Evolutionary conservation across 2,329 filamentous ascomycete genomes (phyloP).

Genomic region (Hawksworthiomyces lignivorus): DNA sequence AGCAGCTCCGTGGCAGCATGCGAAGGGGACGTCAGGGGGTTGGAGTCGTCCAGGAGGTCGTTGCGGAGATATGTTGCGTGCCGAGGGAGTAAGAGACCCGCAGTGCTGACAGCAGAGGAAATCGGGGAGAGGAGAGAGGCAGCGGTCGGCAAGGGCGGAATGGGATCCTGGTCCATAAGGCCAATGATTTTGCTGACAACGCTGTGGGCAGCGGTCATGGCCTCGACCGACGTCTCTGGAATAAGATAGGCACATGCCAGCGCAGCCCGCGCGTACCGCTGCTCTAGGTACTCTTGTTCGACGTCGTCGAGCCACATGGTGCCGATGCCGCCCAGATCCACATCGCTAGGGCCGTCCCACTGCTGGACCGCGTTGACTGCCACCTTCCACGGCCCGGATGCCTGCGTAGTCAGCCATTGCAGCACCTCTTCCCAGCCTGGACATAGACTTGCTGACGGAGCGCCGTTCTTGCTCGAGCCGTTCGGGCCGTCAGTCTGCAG

Average conservation of each 20-base stretch:
- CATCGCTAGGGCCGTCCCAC: slow-evolving; percentile 66
- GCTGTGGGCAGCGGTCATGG: slow-evolving; percentile 51
- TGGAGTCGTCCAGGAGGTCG: slow-evolving; percentile 49
- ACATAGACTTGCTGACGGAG: slow-evolving; percentile 26
- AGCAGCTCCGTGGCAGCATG: slow-evolving; percentile 49
- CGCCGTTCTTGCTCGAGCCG: slow-evolving; percentile 14
- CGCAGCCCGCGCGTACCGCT: slow-evolving; percentile 58
- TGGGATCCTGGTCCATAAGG: slow-evolving; percentile 53
- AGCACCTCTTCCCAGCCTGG: slow-evolving; percentile 63
- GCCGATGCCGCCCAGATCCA: slow-evolving; percentile 57
- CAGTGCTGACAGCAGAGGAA: slow-evolving; percentile 13
- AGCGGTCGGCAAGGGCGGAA: slow-evolving; percentile 42
- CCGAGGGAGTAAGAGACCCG: slow-evolving; percentile 29
- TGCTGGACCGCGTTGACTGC: slow-evolving; percentile 57
- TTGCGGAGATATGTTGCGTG: slow-evolving; percentile 40
- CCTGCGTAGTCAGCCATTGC: slow-evolving; percentile 57
- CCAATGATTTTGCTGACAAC: slow-evolving; percentile 52
- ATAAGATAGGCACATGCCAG: slow-evolving; percentile 62
- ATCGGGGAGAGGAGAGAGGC: slow-evolving; percentile 38
- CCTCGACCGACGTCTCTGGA: slow-evolving; percentile 50
- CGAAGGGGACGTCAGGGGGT: slow-evolving; percentile 57
- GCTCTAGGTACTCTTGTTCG: slow-evolving; percentile 51
- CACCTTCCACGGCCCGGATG: slow-evolving; percentile 51
- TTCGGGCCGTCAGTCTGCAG: slow-evolving; percentile 15
- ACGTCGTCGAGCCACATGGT: slow-evolving; percentile 52